Evolutionary conservation across 495 filamentous ascomycete genomes (phyloP).

Genomic region (Cercophora sp.): DNA sequence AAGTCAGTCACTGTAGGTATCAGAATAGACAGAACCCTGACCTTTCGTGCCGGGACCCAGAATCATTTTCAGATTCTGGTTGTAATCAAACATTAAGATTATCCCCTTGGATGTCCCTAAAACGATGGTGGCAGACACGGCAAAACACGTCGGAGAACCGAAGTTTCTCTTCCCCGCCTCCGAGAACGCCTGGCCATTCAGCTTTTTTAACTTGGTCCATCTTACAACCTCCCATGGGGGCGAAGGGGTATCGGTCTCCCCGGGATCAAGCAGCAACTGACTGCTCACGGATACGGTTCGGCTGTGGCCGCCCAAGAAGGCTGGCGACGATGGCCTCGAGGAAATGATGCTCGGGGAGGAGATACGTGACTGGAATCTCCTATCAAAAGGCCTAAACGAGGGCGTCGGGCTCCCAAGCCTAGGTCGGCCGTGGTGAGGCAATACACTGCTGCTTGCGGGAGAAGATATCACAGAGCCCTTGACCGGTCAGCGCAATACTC

Average conservation of each 20-base stretch:
- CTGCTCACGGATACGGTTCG: conserved; percentile 69
- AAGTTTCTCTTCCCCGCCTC: conserved; percentile 91
- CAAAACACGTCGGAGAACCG: conserved; percentile 84
- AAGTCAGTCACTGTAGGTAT: not conserved
- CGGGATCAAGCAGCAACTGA: conserved; percentile 49
- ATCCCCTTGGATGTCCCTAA: conserved; percentile 92
- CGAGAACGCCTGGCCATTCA: conserved; percentile 88
- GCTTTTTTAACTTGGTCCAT: conserved; percentile 91
- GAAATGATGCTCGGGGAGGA: conserved; percentile 53
- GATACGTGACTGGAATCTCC: conserved; percentile 85
- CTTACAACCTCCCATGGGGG: conserved; percentile 94
- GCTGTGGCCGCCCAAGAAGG: conserved; percentile 69
- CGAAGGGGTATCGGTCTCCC: conserved; percentile 61
- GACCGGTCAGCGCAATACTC: too few species aligned
- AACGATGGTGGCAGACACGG: conserved; percentile 84
- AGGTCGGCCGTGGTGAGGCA: conserved; percentile 43
- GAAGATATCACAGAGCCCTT: conserved; percentile 83
- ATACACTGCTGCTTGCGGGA: conserved; percentile 62
- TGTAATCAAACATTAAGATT: conserved; percentile 93
- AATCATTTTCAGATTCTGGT: conserved; percentile 88
- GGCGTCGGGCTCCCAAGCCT: conserved; percentile 60
- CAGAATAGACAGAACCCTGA: conserved; percentile 32
- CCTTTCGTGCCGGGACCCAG: conserved; percentile 94
- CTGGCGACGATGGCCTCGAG: conserved; percentile 73
- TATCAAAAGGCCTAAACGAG: conserved; percentile 87